Conservation (phyloP, 305 asterid genomes). For the Rubia peregrina region DNA sequence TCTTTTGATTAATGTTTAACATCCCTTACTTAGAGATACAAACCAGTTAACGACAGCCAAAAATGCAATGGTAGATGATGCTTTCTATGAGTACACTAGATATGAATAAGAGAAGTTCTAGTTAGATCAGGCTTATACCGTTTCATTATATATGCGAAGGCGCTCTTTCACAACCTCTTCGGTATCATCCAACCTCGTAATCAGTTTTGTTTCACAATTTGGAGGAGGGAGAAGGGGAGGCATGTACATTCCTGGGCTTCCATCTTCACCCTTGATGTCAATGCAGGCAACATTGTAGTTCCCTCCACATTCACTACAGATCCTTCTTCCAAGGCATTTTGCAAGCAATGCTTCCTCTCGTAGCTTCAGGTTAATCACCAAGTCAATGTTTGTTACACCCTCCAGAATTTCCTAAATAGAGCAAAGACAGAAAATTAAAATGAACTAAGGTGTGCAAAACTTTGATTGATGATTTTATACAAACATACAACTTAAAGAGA, state of each 20-base stretch:
- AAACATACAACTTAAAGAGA: not conserved
- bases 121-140: slow-evolving; percentile 28
- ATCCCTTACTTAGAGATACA: not conserved
- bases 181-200: slow-evolving; percentile 78
- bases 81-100: not conserved
- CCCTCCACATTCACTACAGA: slow-evolving; percentile 84
- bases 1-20: not conserved
- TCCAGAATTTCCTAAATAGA: slow-evolving; percentile 72
- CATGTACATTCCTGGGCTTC: slow-evolving; percentile 65
- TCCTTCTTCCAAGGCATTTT: slow-evolving; percentile 96
- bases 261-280: slow-evolving; percentile 62
- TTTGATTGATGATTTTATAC: not conserved
- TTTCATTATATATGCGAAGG: slow-evolving; percentile 62
- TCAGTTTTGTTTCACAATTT: slow-evolving; percentile 71
- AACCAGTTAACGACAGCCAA: not conserved
- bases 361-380: slow-evolving; percentile 88
- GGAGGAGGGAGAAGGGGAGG: slow-evolving; percentile 97
- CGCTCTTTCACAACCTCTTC: slow-evolving; percentile 86
- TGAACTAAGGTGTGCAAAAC: not conserved
- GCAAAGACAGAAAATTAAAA: slow-evolving; percentile 14
- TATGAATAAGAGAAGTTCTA: not conserved
- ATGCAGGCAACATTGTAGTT: slow-evolving; percentile 86
- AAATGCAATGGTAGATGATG: not conserved
- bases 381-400: slow-evolving; percentile 77
- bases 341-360: slow-evolving; percentile 76